Percentiles rank a stretch among this genome's conserved stretches.
phyloP scores from a whole-genome alignment of 2,329 filamentous ascomycete species.

The Fusarium staphyleae region DNA sequence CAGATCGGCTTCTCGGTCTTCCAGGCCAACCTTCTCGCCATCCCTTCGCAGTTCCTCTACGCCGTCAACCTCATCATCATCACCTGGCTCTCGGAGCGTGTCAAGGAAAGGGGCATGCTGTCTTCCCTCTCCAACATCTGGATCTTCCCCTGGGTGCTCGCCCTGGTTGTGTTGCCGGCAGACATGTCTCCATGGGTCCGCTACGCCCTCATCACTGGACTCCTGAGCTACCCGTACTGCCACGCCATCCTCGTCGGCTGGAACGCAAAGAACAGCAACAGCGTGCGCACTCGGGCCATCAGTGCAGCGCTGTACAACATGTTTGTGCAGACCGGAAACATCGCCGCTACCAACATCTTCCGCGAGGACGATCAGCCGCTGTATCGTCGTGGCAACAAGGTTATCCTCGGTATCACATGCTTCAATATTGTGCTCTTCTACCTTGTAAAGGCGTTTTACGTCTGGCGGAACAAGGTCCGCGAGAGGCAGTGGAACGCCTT shows the following conservation, averaged over 20 bases:
- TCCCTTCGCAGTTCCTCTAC: constrained; percentile 54
- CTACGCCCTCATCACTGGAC: constrained; percentile 47
- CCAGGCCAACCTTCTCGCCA: constrained; percentile 54
- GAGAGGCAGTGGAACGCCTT: constrained; percentile 53
- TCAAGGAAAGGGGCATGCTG: constrained; percentile 54
- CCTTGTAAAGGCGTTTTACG: constrained; percentile 55
- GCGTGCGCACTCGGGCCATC: constrained; percentile 68
- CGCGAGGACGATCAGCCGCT: constrained; percentile 61
- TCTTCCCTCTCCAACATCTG: constrained; percentile 57
- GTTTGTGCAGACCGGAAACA: constrained; percentile 54
- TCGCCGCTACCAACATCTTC: constrained; percentile 52
- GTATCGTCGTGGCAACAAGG: constrained; percentile 58
- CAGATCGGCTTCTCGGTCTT: constrained; percentile 55
- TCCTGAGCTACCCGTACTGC: constrained; percentile 58
- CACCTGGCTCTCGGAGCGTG: constrained; percentile 53
- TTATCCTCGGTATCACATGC: constrained; percentile 55
- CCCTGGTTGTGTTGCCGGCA: constrained; percentile 50
- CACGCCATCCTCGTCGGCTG: constrained; percentile 60
- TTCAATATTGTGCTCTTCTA: constrained; percentile 57
- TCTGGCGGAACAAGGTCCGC: constrained; percentile 55
- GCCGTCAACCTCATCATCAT: constrained; percentile 56
- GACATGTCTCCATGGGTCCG: constrained; percentile 51
- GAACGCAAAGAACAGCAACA: constrained; percentile 67
- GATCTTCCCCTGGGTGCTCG: constrained; percentile 58
- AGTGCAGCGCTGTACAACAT: constrained; percentile 68